Evolutionary conservation across 2,329 filamentous ascomycete genomes (phyloP).

Genomic region (Sordariomycetes sp.): DNA sequence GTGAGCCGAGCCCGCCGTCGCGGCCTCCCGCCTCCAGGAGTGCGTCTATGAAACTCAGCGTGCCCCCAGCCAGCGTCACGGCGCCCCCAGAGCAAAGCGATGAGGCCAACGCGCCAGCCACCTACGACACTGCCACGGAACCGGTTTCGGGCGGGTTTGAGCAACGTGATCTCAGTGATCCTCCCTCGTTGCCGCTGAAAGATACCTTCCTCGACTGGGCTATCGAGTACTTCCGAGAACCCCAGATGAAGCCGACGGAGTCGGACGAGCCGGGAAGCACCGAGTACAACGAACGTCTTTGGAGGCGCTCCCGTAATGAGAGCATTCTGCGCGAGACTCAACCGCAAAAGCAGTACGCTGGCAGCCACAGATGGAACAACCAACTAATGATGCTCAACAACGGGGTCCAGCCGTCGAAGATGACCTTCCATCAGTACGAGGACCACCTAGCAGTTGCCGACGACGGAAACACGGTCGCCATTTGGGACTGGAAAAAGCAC

Average conservation of each 20-base stretch:
- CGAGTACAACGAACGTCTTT: slow-evolving; percentile 91
- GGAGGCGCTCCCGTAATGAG: slow-evolving; percentile 88
- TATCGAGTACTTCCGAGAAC: slow-evolving; percentile 93
- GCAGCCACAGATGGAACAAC: slow-evolving; percentile 78
- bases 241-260: slow-evolving; percentile 94
- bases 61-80: slow-evolving; percentile 28
- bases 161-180: slow-evolving; percentile 45
- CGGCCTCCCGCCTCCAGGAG: slow-evolving; percentile 13
- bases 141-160: slow-evolving; percentile 71
- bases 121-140: slow-evolving; percentile 65
- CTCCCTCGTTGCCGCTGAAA: slow-evolving; percentile 60
- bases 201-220: slow-evolving; percentile 93
- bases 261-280: slow-evolving; percentile 92
- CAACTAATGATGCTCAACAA: slow-evolving; percentile 80
- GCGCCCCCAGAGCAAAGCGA: slow-evolving; percentile 68
- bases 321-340: slow-evolving; percentile 86
- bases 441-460: slow-evolving; percentile 91
- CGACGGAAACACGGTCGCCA: slow-evolving; percentile 77
- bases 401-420: slow-evolving; percentile 76
- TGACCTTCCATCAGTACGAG: slow-evolving; percentile 97
- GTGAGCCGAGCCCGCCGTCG: slow-evolving; percentile 19
- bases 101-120: slow-evolving; percentile 50
- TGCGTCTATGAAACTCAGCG: slow-evolving; percentile 24
- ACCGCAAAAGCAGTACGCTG: slow-evolving; percentile 80
- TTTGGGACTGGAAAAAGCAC: slow-evolving; percentile 89